Evolutionary conservation across 352 stramenopile species (phyloP), one percentile per base, ranked within the genome.

Genomic region (Lagenidium sp.): DNA sequence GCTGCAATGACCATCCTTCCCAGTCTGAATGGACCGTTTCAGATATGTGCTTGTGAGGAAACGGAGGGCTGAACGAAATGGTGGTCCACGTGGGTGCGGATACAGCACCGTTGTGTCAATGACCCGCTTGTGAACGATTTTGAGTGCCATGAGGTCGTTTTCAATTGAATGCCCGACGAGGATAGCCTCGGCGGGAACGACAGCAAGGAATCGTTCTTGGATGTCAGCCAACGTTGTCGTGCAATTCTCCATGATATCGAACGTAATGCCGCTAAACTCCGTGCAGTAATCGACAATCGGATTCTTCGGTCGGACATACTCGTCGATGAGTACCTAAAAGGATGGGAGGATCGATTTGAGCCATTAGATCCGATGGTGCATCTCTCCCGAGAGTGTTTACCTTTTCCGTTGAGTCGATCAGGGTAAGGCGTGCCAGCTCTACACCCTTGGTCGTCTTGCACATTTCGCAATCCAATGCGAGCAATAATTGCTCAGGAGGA

Each of bases 141-240:
- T 55, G 21, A 95, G 55, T 7, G 77, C 79, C 40, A 63, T 46
- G 4, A 94, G 50, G 45, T 95, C 83, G 53, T 93, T 94, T 44
- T 95, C 83, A 39, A 95, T 79, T 31, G 77, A 92, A 50, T 95
- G 83, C 13, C 83, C 83, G n/a, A 94, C 77, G 22, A 94, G 60
- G 31, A 94, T 86, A 4, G 81, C 79, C 18, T 88, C 62, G 0
- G 71, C 66, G 4, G 78, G 65, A 0, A 89, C 68, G 32, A 82
- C 40, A 11, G 60, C 38, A 3, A 90, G 40, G 26, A 93, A 80
- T 7, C 55, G 58, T 8, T 72, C 26, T 44, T 93, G 80, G n/a
- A 83, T 68, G 21, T 88, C 66, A n/a, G 48, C 50, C 4, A 94
- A 55, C 4, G 56, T 62, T 45, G 58, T 85, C 12, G 55, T 78